These are phyloP conservation scores for Petunia secreta DNA, from an alignment of 257 asterid genomes.

Conservation along the genomic window DNA sequence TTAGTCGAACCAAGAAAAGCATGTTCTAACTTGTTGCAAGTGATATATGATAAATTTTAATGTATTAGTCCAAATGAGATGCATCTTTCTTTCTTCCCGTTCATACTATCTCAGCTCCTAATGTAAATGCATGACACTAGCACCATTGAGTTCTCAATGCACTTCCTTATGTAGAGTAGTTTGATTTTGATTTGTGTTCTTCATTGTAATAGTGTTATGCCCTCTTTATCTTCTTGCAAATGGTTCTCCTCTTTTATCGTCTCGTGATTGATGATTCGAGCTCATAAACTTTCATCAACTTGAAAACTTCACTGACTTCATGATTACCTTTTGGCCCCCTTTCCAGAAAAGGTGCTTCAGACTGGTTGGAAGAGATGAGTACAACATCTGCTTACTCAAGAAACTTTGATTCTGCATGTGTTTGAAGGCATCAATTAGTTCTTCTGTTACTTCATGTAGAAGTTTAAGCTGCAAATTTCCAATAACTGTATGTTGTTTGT, in stretches of 20 bases:
- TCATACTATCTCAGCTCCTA: not conserved
- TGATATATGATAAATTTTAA: not conserved
- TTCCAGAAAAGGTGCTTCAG: conserved; percentile 74
- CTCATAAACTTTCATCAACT: conserved; percentile 1
- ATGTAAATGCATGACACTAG: not conserved
- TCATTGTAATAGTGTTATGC: not conserved
- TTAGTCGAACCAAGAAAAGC: not conserved
- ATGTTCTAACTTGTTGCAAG: not conserved
- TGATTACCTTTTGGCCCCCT: not conserved
- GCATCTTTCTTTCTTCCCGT: not conserved
- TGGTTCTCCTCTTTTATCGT: conserved; percentile 16
- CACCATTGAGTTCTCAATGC: not conserved
- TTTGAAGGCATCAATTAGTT: conserved; percentile 5
- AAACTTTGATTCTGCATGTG: conserved; percentile 22
- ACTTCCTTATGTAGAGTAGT: not conserved
- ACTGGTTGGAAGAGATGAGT: conserved; percentile 95
- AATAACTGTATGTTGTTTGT: conserved; percentile 12
- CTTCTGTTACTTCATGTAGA: conserved; percentile 1
- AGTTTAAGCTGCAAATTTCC: conserved; percentile 23
- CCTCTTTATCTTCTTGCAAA: not conserved
- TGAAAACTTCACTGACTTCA: conserved; percentile 20
- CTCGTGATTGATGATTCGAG: not conserved
- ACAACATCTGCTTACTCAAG: conserved; percentile 28
- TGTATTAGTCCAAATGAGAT: not conserved
- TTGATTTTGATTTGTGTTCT: not conserved